Evolutionary conservation across 192 early-diverging fungal genomes (phyloP).

Genomic region (Mortierella hygrophila): DNA sequence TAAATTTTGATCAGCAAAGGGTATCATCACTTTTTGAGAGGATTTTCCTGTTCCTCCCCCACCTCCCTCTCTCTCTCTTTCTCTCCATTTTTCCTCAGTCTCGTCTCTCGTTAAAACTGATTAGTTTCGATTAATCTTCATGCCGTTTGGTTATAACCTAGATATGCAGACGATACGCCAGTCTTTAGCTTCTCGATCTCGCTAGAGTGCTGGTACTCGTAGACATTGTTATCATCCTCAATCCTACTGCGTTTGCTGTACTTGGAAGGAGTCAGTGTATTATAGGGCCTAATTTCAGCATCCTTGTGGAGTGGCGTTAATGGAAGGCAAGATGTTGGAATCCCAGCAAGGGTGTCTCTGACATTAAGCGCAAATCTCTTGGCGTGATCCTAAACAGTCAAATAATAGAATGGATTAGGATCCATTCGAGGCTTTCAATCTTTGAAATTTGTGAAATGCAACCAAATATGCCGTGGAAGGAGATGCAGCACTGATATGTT

Average conservation of each 20-base stretch:
- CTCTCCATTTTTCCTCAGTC: too few species aligned
- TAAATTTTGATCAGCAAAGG: too few species aligned
- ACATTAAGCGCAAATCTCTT: neutral
- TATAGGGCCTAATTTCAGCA: neutral
- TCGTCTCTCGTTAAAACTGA: too few species aligned
- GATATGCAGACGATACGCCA: neutral
- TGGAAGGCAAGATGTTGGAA: neutral
- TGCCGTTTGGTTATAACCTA: too few species aligned
- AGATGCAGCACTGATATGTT: too few species aligned
- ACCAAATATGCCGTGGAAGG: too few species aligned
- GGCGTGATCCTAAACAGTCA: neutral
- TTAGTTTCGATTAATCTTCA: too few species aligned
- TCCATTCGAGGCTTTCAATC: too few species aligned
- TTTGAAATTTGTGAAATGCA: too few species aligned
- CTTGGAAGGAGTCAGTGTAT: neutral
- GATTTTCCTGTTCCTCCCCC: too few species aligned
- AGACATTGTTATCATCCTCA: neutral
- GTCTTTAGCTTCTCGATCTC: neutral
- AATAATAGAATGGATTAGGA: neutral
- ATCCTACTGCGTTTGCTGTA: neutral
- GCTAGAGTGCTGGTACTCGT: neutral
- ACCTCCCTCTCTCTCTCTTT: too few species aligned
- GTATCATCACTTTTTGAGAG: too few species aligned
- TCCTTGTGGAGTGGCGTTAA: neutral
- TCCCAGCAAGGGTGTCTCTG: neutral